These are phyloP conservation scores for Cytospora chrysosperma DNA, from an alignment of 2,329 filamentous ascomycete genomes.

Conservation along the genomic window DNA sequence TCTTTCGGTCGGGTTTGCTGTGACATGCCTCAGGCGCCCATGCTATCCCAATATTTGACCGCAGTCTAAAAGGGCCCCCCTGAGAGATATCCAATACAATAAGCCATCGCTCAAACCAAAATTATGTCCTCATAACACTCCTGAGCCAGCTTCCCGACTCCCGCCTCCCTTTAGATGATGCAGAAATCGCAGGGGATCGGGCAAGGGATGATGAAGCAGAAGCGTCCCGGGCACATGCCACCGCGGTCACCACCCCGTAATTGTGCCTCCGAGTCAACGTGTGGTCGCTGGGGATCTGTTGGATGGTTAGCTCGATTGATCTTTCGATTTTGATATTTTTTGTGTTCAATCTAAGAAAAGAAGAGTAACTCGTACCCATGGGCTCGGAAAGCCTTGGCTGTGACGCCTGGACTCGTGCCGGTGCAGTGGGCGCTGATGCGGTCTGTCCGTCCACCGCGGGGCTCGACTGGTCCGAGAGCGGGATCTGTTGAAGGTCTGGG, in stretches of 20 bases:
- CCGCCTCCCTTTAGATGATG: slow-evolving; percentile 30
- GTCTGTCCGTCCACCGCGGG: slow-evolving; percentile 19
- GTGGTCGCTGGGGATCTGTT: slow-evolving; percentile 32
- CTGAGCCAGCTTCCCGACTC: neutral
- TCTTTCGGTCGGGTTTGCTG: neutral
- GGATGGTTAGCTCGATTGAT: neutral
- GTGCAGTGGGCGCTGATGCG: slow-evolving; percentile 4
- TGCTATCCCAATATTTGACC: neutral
- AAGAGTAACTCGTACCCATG: slow-evolving; percentile 14
- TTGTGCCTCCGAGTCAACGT: slow-evolving; percentile 28
- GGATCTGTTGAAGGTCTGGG: slow-evolving; percentile 8
- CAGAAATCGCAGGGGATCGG: slow-evolving; percentile 40
- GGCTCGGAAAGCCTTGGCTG: slow-evolving; percentile 16
- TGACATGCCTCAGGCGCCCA: neutral
- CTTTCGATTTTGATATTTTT: neutral
- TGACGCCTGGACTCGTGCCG: slow-evolving; percentile 6
- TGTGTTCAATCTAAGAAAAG: neutral
- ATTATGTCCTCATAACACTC: slow-evolving; percentile 1
- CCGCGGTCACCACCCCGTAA: slow-evolving; percentile 34
- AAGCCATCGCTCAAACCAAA: neutral
- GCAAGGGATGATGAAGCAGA: slow-evolving; percentile 41
- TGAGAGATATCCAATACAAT: neutral
- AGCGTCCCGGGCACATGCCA: slow-evolving; percentile 36
- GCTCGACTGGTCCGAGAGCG: slow-evolving; percentile 3
- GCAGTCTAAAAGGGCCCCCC: neutral